These are phyloP conservation scores for Penicillium canariense DNA, from an alignment of 495 filamentous ascomycete species.

Conservation along the genomic window DNA sequence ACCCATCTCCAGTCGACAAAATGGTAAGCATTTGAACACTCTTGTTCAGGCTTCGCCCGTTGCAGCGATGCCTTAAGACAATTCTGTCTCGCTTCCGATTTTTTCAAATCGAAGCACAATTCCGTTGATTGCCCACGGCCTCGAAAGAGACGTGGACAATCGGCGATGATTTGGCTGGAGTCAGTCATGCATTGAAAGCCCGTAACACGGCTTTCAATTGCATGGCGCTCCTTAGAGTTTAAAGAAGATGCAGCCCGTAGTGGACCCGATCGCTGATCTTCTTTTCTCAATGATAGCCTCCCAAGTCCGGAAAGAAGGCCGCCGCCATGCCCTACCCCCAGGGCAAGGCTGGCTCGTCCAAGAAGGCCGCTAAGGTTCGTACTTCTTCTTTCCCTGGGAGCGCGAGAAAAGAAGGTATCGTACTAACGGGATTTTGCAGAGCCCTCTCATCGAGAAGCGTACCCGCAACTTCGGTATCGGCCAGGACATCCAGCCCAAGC, in stretches of 20 bases:
- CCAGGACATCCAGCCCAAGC: slow-evolving; percentile 95
- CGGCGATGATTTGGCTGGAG: slow-evolving; percentile 86
- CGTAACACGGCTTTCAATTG: slow-evolving; percentile 53
- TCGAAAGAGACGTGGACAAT: slow-evolving; percentile 39
- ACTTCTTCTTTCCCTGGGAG: slow-evolving; percentile 16
- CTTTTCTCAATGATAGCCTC: slow-evolving; percentile 99
- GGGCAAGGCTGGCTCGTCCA: slow-evolving; percentile 79
- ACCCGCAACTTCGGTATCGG: slow-evolving; percentile 98
- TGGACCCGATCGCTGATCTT: slow-evolving; percentile 87
- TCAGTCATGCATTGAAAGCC: slow-evolving; percentile 58
- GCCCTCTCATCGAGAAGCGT: slow-evolving; percentile 98
- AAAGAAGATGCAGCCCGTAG: slow-evolving; percentile 75
- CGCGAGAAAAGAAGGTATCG: slow-evolving; percentile 16
- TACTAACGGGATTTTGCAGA: slow-evolving; percentile 52
- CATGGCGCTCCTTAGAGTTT: slow-evolving; percentile 84
- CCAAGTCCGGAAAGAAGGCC: slow-evolving; percentile 92
- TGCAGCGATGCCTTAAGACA: slow-evolving; percentile 39
- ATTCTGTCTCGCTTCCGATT: slow-evolving; percentile 34
- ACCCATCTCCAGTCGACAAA: slow-evolving; percentile 49
- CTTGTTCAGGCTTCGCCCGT: slow-evolving; percentile 36
- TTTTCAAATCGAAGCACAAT: slow-evolving; percentile 39
- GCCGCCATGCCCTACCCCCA: slow-evolving; percentile 95
- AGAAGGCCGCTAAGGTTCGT: slow-evolving; percentile 95
- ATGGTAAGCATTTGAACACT: slow-evolving; percentile 47
- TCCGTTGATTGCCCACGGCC: slow-evolving; percentile 36